Percentiles rank a stretch among this genome's conserved stretches.
Evolutionary conservation across 164 flowering plant species (phyloP).

Genomic region (Aristolochia contorta): DNA sequence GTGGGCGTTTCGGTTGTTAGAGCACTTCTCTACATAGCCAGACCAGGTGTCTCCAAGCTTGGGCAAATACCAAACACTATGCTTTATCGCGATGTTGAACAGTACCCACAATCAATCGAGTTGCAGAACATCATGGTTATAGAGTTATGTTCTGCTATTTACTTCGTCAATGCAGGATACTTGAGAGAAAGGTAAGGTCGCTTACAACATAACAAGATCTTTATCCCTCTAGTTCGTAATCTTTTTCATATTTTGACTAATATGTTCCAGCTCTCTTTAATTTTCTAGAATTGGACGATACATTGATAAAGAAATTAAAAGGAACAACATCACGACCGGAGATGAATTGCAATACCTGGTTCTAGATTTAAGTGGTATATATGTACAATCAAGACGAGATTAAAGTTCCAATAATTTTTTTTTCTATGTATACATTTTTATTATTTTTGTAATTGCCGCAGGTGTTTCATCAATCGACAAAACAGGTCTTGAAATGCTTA

Average conservation of each 20-base stretch:
- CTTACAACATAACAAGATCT: background rate
- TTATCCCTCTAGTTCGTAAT: background rate
- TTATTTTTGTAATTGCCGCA: conserved; percentile 6
- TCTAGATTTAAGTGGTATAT: conserved; percentile 55
- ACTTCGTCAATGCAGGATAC: conserved; percentile 52
- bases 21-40: conserved; percentile 54
- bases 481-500: conserved; percentile 52
- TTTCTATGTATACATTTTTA: background rate
- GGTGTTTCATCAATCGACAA: conserved; percentile 66
- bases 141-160: conserved; percentile 65
- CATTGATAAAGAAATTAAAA: conserved; percentile 39
- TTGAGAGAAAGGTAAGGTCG: conserved; percentile 51
- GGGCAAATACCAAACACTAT: conserved; percentile 45
- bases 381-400: background rate
- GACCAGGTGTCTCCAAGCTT: conserved; percentile 57
- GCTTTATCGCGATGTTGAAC: conserved; percentile 48
- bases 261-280: no score
- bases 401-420: no score
- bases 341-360: conserved; percentile 35
- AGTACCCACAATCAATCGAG: conserved; percentile 38
- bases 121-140: conserved; percentile 40
- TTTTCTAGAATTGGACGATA: conserved; percentile 46
- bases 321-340: conserved; percentile 6
- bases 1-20: conserved; percentile 46
- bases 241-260: no score